phyloP scores from a whole-genome alignment of 768 basidiomycete genomes.

The Chalciporus pseudorubinellus region DNA sequence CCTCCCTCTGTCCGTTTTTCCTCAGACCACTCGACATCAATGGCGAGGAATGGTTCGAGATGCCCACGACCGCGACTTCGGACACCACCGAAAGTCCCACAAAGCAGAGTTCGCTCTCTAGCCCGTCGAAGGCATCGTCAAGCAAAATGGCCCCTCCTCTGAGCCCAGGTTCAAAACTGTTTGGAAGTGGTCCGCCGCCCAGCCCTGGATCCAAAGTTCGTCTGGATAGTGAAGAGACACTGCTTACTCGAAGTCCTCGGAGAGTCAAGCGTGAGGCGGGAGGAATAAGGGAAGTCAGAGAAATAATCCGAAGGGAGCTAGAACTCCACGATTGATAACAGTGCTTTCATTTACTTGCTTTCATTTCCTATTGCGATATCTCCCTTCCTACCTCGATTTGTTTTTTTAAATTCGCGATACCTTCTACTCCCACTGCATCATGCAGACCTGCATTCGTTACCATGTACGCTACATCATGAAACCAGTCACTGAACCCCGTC shows the following conservation, averaged over 20 bases:
- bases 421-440: conserved; percentile 4
- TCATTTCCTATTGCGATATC: conserved; percentile 17
- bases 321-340: conserved; percentile 57
- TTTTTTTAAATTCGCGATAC: conserved; percentile 14
- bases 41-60: conserved; percentile 55
- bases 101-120: conserved; percentile 23
- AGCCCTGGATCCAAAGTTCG: conserved; percentile 53
- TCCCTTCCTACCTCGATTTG: conserved; percentile 19
- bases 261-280: conserved; percentile 68
- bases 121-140: conserved; percentile 37
- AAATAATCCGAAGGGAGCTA: conserved; percentile 76
- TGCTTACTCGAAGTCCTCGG: conserved; percentile 69
- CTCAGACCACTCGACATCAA: conserved; percentile 59
- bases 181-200: conserved; percentile 31
- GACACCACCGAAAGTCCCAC: conserved; percentile 12
- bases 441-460: background rate
- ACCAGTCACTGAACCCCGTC: conserved; percentile 7
- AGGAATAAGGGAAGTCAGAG: conserved; percentile 75
- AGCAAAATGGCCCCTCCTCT: conserved; percentile 27
- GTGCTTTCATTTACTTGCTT: conserved; percentile 30
- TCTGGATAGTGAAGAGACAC: conserved; percentile 57
- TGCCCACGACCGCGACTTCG: conserved; percentile 31
- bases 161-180: conserved; percentile 40
- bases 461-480: background rate
- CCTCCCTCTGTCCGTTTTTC: conserved; percentile 78